Conservation (phyloP, 768 basidiomycete species). For the Tylopilus plumbeoviolaceoides region DNA sequence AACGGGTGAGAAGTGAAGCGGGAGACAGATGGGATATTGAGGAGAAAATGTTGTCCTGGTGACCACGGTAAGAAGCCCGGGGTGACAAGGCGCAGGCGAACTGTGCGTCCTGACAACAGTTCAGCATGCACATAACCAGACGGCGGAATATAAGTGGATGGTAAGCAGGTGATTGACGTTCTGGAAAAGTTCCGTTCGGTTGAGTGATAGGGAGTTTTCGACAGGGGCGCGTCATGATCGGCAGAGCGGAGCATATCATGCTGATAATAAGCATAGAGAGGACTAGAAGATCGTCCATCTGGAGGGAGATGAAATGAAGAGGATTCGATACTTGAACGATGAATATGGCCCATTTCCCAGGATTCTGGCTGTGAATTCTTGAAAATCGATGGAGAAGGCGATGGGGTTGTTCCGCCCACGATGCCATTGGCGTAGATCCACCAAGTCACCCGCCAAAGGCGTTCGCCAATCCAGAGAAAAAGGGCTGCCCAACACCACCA, state of each 20-base stretch:
- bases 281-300: conserved; percentile 20
- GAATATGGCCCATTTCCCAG: conserved; percentile 26
- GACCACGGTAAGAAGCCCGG: conserved; percentile 59
- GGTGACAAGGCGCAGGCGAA: conserved; percentile 63
- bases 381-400: not conserved
- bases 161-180: not conserved
- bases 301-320: not conserved
- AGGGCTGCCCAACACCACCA: conserved; percentile 69
- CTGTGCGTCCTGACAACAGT: conserved; percentile 63
- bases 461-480: conserved; percentile 59
- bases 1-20: conserved; percentile 67
- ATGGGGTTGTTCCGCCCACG: conserved; percentile 26
- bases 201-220: not conserved
- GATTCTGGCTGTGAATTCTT: conserved; percentile 8
- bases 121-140: conserved; percentile 66
- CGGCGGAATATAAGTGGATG: conserved; percentile 45
- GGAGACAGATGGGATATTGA: conserved; percentile 63
- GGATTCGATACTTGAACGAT: conserved; percentile 4
- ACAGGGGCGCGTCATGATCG: not conserved
- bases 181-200: not conserved
- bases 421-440: conserved; percentile 60
- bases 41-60: conserved; percentile 75
- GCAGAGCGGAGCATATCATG: conserved; percentile 1
- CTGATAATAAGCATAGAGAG: conserved; percentile 22
- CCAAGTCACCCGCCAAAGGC: conserved; percentile 50